Evolutionary conservation across 108 stramenopile genomes (phyloP).

Genomic region (Skeletonema potamos): DNA sequence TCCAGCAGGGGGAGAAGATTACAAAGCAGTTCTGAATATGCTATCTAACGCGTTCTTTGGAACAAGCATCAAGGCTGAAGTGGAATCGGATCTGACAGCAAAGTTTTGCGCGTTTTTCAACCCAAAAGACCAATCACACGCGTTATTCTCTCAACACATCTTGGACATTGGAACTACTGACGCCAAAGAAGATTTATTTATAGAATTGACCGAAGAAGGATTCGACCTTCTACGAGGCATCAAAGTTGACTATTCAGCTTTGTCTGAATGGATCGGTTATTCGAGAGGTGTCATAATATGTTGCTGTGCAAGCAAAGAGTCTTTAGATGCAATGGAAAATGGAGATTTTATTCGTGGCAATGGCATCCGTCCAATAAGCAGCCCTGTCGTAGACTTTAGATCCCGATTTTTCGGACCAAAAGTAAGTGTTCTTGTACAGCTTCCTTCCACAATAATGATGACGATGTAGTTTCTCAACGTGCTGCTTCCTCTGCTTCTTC

Average conservation of each 20-base stretch:
- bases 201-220: constrained; percentile 66
- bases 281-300: constrained; percentile 80
- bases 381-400: constrained; percentile 61
- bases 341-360: no score
- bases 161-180: constrained; percentile 64
- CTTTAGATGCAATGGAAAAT: not conserved
- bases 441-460: not conserved
- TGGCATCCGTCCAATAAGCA: not conserved
- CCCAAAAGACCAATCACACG: constrained; percentile 33
- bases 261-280: constrained; percentile 66
- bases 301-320: constrained; percentile 32
- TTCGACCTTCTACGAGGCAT: constrained; percentile 55
- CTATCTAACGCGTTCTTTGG: constrained; percentile 53
- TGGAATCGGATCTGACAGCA: not conserved
- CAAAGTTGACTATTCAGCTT: constrained; percentile 54
- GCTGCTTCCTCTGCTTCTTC: not conserved
- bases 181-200: constrained; percentile 72
- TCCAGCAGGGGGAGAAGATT: constrained; percentile 13
- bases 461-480: not conserved
- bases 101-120: constrained; percentile 1
- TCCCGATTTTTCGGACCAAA: constrained; percentile 96
- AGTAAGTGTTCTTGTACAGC: not conserved
- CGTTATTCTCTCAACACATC: constrained; percentile 34
- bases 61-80: constrained; percentile 7
- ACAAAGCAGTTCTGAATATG: constrained; percentile 55